A percentile compares a stretch with the other conserved stretches of the same genome.
These are phyloP conservation scores for Juncus inflexus DNA, from an alignment of 176 grass and related monocot genomes.

Conservation along the genomic window DNA sequence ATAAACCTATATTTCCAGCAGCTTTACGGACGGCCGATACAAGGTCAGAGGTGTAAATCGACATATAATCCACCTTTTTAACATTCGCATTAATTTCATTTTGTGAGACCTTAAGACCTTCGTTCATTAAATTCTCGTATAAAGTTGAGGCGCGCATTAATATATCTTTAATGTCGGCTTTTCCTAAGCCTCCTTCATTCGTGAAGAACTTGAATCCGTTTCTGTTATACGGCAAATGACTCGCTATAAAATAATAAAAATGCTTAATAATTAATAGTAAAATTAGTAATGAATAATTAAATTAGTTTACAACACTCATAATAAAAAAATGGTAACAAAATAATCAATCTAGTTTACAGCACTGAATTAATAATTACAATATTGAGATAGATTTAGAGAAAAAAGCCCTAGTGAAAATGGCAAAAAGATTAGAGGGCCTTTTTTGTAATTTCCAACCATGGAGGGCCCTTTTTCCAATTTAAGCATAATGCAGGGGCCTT, in stretches of 20 bases:
- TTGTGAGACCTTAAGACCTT: slow-evolving; percentile 35
- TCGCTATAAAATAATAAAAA: slow-evolving; percentile 55
- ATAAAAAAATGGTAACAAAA: too few relatives aligned
- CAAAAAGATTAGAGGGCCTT: not conserved
- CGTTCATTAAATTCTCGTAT: slow-evolving; percentile 45
- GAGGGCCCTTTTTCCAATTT: too few relatives aligned
- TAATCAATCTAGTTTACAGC: too few relatives aligned
- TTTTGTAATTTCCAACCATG: not conserved
- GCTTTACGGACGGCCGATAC: slow-evolving; percentile 77
- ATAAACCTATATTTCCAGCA: slow-evolving; percentile 66
- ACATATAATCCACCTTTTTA: slow-evolving; percentile 83
- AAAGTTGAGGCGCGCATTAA: slow-evolving; percentile 57
- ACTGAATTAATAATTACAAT: too few relatives aligned
- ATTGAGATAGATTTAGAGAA: too few relatives aligned
- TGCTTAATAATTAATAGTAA: not conserved
- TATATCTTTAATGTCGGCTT: slow-evolving; percentile 89
- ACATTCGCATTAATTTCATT: slow-evolving; percentile 38
- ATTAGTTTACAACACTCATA: not conserved
- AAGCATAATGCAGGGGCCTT: too few relatives aligned
- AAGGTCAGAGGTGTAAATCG: slow-evolving; percentile 81
- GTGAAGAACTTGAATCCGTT: slow-evolving; percentile 99
- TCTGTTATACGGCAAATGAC: slow-evolving; percentile 93
- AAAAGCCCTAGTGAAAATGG: too few relatives aligned
- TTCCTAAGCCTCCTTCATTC: slow-evolving; percentile 76
- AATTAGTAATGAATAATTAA: not conserved